These are phyloP conservation scores for Kwoniella dejecticola DNA, from an alignment of 768 basidiomycete species.

Conservation along the genomic window DNA sequence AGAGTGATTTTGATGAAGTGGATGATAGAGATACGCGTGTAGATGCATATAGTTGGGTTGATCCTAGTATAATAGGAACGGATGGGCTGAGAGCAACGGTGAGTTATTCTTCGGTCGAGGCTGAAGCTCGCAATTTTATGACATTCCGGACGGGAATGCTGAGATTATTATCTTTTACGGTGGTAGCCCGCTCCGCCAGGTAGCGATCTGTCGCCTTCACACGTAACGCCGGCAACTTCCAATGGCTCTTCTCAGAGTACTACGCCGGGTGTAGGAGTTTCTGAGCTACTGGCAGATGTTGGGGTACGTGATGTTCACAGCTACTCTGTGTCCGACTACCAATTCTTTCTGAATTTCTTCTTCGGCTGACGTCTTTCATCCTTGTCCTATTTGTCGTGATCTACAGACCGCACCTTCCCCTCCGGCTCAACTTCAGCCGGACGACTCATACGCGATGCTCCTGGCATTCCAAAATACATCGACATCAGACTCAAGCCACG, in stretches of 20 bases:
- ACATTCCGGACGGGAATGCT: neutral
- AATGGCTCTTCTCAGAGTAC: constrained; percentile 1
- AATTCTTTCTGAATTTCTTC: neutral
- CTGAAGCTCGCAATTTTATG: neutral
- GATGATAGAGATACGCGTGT: neutral
- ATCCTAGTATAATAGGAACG: constrained; percentile 40
- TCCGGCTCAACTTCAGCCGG: constrained; percentile 23
- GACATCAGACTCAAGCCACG: constrained; percentile 19
- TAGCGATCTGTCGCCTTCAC: constrained; percentile 1
- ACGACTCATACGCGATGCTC: constrained; percentile 41
- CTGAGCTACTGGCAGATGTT: constrained; percentile 16
- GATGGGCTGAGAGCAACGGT: constrained; percentile 31
- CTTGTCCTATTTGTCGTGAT: neutral
- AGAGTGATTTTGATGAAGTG: constrained; percentile 30
- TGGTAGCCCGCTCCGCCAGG: constrained; percentile 7
- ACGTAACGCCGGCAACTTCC: neutral
- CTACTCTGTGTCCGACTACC: neutral
- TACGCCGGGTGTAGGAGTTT: neutral
- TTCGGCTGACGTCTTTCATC: neutral
- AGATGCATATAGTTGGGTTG: constrained; percentile 45
- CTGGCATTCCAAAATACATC: constrained; percentile 42
- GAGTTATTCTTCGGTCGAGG: constrained; percentile 6
- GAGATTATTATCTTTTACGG: neutral
- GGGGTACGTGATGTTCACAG: constrained; percentile 12
- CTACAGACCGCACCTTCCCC: constrained; percentile 8